These are phyloP conservation scores for Ascochyta rabiei DNA, from an alignment of 2,329 filamentous ascomycete species.

Conservation along the genomic window DNA sequence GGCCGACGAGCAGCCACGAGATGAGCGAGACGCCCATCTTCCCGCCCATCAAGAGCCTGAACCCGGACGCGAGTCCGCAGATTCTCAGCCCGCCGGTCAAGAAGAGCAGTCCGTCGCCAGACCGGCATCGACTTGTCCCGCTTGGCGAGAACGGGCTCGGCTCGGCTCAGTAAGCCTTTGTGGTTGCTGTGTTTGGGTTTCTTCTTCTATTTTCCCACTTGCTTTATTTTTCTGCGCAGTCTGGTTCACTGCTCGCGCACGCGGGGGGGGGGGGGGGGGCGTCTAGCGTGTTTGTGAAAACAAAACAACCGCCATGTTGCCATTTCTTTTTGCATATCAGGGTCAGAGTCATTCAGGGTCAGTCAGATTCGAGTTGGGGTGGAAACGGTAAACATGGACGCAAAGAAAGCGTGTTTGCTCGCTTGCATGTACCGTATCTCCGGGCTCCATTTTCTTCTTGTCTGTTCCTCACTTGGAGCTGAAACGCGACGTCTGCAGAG, in stretches of 20 bases:
- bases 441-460: too few species aligned
- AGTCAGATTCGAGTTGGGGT: too few species aligned
- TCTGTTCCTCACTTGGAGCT: too few species aligned
- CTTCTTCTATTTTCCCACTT: neutral
- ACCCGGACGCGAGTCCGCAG: constrained; percentile 63
- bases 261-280: too few species aligned
- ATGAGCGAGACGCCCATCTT: constrained; percentile 55
- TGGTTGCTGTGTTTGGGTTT: neutral
- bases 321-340: neutral
- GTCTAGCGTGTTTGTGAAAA: neutral
- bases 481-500: too few species aligned
- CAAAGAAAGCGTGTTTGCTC: too few species aligned
- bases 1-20: constrained; percentile 40
- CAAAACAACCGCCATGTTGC: neutral
- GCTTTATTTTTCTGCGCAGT: neutral
- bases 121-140: constrained; percentile 19
- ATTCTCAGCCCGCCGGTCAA: constrained; percentile 68
- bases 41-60: constrained; percentile 63
- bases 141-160: constrained; percentile 6
- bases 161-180: neutral
- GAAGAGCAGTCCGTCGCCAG: constrained; percentile 42
- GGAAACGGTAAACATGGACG: too few species aligned
- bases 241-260: neutral
- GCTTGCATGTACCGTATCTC: too few species aligned
- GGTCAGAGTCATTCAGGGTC: too few species aligned